Conservation (phyloP, 805 yeast genomes). For the Starmerella tilneyi region DNA sequence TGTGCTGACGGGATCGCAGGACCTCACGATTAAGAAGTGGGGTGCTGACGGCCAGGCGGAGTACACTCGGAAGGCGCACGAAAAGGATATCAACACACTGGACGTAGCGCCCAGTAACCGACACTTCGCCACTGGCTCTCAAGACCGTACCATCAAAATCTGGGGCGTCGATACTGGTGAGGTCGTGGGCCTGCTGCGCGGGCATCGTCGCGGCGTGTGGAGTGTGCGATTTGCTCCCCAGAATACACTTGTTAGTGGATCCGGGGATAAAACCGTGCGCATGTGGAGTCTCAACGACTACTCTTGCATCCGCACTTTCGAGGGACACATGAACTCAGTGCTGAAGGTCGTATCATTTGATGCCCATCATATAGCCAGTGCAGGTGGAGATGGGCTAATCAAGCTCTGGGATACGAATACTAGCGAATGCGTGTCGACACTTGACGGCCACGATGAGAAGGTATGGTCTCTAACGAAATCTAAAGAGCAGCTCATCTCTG, state of each 20-base stretch:
- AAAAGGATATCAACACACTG: slow-evolving; percentile 83
- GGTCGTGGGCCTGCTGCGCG: slow-evolving; percentile 68
- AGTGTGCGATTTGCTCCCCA: slow-evolving; percentile 77
- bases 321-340: slow-evolving; percentile 89
- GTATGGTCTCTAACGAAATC: slow-evolving; percentile 79
- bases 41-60: slow-evolving; percentile 47
- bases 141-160: slow-evolving; percentile 80
- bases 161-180: slow-evolving; percentile 88
- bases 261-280: slow-evolving; percentile 85
- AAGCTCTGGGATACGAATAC: slow-evolving; percentile 76
- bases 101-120: slow-evolving; percentile 88
- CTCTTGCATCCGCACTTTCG: slow-evolving; percentile 69
- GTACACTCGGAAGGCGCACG: slow-evolving; percentile 92
- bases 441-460: slow-evolving; percentile 85
- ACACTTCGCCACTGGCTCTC: slow-evolving; percentile 83
- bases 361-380: slow-evolving; percentile 42
- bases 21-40: slow-evolving; percentile 82
- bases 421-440: slow-evolving; percentile 72
- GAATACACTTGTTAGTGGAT: slow-evolving; percentile 59
- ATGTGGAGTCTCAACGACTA: slow-evolving; percentile 79
- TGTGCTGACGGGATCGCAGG: slow-evolving; percentile 72
- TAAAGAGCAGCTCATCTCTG: slow-evolving; percentile 63
- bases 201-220: slow-evolving; percentile 94
- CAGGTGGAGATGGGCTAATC: slow-evolving; percentile 91
- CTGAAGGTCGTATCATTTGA: slow-evolving; percentile 68